Percentiles rank a stretch among this genome's conserved stretches.
These are phyloP conservation scores for Fistulinella prunicolor DNA, from an alignment of 768 basidiomycete genomes.

Conservation along the genomic window DNA sequence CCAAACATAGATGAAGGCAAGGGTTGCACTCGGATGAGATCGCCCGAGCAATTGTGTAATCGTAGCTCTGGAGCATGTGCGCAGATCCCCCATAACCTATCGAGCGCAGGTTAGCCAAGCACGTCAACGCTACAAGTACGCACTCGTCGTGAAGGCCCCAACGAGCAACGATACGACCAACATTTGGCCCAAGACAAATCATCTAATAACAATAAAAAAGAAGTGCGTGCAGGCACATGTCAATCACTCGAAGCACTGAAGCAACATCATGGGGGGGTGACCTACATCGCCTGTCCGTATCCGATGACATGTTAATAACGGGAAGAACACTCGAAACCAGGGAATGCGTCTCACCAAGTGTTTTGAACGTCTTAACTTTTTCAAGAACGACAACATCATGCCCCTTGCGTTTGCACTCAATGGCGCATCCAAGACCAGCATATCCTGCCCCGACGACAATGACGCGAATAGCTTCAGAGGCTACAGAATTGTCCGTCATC, in stretches of 20 bases:
- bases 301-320: neutral
- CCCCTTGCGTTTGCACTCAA: conserved; percentile 27
- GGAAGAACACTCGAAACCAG: neutral
- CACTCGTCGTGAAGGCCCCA: conserved; percentile 30
- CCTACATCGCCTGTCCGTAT: conserved; percentile 1
- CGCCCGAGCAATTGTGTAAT: conserved; percentile 23
- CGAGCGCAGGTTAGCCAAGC: neutral
- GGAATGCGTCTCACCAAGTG: conserved; percentile 11
- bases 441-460: conserved; percentile 29
- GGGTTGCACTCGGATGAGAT: conserved; percentile 16
- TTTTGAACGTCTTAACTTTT: conserved; percentile 14
- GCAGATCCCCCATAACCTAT: conserved; percentile 22
- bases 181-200: conserved; percentile 25
- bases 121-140: neutral
- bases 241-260: neutral
- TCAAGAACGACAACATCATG: conserved; percentile 29
- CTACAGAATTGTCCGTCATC: neutral
- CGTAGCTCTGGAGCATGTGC: conserved; percentile 6
- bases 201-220: conserved; percentile 5
- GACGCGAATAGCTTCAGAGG: neutral
- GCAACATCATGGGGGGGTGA: neutral
- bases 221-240: neutral
- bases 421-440: conserved; percentile 28
- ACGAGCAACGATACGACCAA: conserved; percentile 25
- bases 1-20: conserved; percentile 13